Evolutionary conservation across 768 basidiomycete species (phyloP).

Genomic region (Suillus weaverae): DNA sequence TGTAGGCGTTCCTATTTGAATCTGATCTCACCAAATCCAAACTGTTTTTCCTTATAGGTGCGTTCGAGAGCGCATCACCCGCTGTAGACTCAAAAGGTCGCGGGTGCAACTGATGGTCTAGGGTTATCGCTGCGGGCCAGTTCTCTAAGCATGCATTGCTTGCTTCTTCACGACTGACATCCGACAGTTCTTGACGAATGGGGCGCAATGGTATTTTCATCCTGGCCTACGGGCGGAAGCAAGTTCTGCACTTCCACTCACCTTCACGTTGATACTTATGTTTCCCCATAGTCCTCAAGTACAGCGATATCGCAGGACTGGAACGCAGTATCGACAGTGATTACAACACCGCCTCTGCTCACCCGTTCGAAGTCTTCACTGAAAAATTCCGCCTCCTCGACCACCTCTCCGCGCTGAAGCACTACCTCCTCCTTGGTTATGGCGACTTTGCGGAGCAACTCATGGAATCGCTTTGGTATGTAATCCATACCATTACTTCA

Average conservation of each 20-base stretch:
- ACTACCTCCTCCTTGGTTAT: slow-evolving; percentile 88
- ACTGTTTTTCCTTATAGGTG: too few species aligned
- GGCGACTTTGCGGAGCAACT: slow-evolving; percentile 96
- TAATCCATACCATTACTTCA: slow-evolving; percentile 8
- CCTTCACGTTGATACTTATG: not conserved
- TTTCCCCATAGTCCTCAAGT: slow-evolving; percentile 67
- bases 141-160: too few species aligned
- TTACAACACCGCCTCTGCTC: slow-evolving; percentile 88
- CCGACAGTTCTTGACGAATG: too few species aligned
- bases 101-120: too few species aligned
- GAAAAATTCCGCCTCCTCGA: slow-evolving; percentile 93
- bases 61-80: too few species aligned
- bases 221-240: slow-evolving; percentile 87
- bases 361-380: slow-evolving; percentile 94
- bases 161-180: too few species aligned
- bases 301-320: slow-evolving; percentile 92
- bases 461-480: slow-evolving; percentile 87
- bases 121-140: too few species aligned
- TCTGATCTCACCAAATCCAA: too few species aligned
- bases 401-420: slow-evolving; percentile 85
- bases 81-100: too few species aligned
- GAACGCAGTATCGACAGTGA: slow-evolving; percentile 95
- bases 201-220: too few species aligned
- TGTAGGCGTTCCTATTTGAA: too few species aligned
- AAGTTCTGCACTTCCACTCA: slow-evolving; percentile 31